Evolutionary conservation across 768 basidiomycete species (phyloP).

Genomic region (Naganishia randhawae): DNA sequence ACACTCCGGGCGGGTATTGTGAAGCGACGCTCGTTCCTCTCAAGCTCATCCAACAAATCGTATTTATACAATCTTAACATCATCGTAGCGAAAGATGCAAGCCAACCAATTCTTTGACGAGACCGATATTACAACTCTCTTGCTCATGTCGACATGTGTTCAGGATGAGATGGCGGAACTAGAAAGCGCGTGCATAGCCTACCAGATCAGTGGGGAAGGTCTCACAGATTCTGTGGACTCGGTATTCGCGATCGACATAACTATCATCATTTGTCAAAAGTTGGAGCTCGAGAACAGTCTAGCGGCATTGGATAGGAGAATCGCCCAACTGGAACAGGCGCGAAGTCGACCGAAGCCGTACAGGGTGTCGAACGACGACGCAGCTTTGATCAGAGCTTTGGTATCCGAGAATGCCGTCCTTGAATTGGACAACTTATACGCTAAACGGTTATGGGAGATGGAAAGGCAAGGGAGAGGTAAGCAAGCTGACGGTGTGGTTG

Average conservation of each 20-base stretch:
- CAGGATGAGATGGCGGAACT: slow-evolving; percentile 11
- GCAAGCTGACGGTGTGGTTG: not conserved
- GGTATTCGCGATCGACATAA: slow-evolving; percentile 9
- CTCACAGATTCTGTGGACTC: not conserved
- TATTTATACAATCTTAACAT: no score
- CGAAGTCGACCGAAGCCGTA: slow-evolving; percentile 6
- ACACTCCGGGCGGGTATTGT: no score
- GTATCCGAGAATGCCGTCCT: not conserved
- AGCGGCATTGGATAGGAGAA: slow-evolving; percentile 17
- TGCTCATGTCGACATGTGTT: slow-evolving; percentile 9
- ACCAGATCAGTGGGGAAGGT: not conserved
- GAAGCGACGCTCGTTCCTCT: no score
- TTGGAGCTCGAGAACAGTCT: not conserved
- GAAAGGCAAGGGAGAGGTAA: not conserved
- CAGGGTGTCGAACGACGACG: slow-evolving; percentile 3
- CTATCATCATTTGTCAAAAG: slow-evolving; percentile 1
- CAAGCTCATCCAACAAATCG: no score
- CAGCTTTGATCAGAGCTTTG: not conserved
- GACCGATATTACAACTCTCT: not conserved
- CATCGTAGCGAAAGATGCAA: no score
- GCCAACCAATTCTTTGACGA: slow-evolving; percentile 10
- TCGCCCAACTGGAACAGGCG: slow-evolving; percentile 9
- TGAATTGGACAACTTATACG: not conserved
- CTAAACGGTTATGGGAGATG: not conserved
- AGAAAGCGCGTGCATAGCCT: not conserved